Conservation (phyloP, 1,284 basidiomycete species). For the Cystobasidium pallidum region DNA sequence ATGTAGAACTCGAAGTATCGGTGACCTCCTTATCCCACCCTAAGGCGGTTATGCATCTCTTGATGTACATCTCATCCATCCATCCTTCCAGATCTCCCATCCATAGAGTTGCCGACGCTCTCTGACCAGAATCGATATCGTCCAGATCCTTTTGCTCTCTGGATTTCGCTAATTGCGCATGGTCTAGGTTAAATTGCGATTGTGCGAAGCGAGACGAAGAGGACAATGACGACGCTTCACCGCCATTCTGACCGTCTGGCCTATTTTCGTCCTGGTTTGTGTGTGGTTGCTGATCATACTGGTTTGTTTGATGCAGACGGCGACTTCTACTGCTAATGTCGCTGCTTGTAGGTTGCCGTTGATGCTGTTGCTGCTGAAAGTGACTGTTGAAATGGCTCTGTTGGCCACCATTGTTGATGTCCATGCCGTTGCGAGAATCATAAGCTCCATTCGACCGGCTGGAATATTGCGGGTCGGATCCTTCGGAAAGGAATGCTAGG, state of each 20-base stretch:
- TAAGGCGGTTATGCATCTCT: constrained; percentile 56
- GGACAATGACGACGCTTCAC: neutral
- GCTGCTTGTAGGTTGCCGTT: constrained; percentile 5
- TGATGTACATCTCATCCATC: constrained; percentile 89
- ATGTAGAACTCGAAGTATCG: neutral
- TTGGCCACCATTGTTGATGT: neutral
- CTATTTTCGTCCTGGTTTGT: neutral
- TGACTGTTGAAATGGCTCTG: constrained; percentile 1
- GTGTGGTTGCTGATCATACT: neutral
- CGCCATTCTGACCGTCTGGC: neutral
- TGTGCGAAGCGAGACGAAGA: constrained; percentile 20
- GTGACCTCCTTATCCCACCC: neutral
- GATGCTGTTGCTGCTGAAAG: neutral
- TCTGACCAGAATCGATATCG: constrained; percentile 41
- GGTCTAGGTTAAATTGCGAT: constrained; percentile 43
- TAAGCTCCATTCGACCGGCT: neutral
- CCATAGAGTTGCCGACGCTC: constrained; percentile 45
- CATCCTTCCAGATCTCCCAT: constrained; percentile 58
- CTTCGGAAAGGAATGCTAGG: neutral
- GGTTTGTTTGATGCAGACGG: neutral
- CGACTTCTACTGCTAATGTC: neutral
- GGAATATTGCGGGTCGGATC: neutral
- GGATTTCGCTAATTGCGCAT: constrained; percentile 40
- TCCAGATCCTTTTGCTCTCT: constrained; percentile 41
- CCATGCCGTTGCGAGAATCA: neutral